Base-by-base conservation (phyloP, 1,284 basidiomycete genomes). In the Blastosporella zonata region DNA sequence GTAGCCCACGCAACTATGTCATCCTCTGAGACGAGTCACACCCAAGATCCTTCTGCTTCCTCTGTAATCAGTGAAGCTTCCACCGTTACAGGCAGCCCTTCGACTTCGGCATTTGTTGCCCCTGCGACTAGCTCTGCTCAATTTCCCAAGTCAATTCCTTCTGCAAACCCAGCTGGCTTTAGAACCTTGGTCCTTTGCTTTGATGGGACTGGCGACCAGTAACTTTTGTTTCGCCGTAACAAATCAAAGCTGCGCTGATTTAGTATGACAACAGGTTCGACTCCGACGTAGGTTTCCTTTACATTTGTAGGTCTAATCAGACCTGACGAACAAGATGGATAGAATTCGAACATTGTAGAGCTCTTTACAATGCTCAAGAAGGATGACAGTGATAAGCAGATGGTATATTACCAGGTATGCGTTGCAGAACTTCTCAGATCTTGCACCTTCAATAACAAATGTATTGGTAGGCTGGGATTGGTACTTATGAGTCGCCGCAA, bases 161-260 rank as follows among this genome's bases (percentile, higher is more conserved):
- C 49, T 1, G 43, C 43, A 0, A 53, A 60, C 39, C 23, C 55
- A 10, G 55, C 42, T 3, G 67, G 73, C 9, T n/a, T n/a, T n/a
- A n/a, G n/a, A n/a, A 74, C 71, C 0, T 64, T 79, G 39, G 68
- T 79, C 5, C 64, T 79, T 6, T 78, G 76, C 58, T 79, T 79
- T 50, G 77, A 79, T 55, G 77, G 77, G 3, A 78, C 77, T 20
- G 67, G 72, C 17, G 71, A 74, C 53, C 70, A 74, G 56, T 63
- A 28, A 54, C 9, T 22, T 33, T 29, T 55, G 9, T 22, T 33
- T 27, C 17, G 7, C 8, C 22, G 12, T 36, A 15, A 18, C 13
- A 15, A 8, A 21, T 6, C 15, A 4, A 7, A 33, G 8, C 17
- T 31, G 10, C 38, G n/a, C n/a, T n/a, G n/a, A n/a, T n/a, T n/a